Percentiles rank a stretch among this genome's conserved stretches.
Evolutionary conservation across 345 rosid species (phyloP).

Genomic region (Eucalyptus viminalis): DNA sequence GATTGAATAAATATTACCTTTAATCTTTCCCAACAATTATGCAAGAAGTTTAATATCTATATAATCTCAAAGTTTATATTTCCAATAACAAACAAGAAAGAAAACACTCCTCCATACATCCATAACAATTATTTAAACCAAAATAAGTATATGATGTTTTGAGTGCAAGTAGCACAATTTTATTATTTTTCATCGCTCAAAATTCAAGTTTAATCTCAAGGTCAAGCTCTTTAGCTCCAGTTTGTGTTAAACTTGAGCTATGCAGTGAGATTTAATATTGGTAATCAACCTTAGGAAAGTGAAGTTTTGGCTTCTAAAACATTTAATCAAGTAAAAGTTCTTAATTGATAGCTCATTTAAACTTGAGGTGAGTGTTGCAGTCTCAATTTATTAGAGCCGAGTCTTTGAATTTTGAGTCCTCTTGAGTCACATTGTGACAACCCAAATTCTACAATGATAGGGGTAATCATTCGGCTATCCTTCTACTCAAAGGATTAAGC

Average conservation of each 20-base stretch:
- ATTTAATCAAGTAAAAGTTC: not conserved
- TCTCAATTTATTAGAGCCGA: not conserved
- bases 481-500: too few species aligned
- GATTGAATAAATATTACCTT: too few species aligned
- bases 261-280: not conserved
- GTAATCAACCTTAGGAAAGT: not conserved
- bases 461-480: rapidly evolving
- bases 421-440: not conserved
- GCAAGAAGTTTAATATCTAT: not conserved
- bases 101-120: not conserved
- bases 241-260: not conserved
- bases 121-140: not conserved
- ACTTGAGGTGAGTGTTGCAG: not conserved
- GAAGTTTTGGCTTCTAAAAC: not conserved
- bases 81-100: not conserved
- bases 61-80: not conserved
- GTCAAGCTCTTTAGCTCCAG: not conserved
- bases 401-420: not conserved
- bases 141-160: not conserved
- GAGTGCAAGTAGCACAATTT: not conserved
- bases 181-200: not conserved
- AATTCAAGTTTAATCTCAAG: not conserved
- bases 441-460: too few species aligned
- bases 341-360: not conserved
- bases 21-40: not conserved